Base-by-base conservation (phyloP, 805 yeast genomes). In the Brettanomyces sp. region DNA sequence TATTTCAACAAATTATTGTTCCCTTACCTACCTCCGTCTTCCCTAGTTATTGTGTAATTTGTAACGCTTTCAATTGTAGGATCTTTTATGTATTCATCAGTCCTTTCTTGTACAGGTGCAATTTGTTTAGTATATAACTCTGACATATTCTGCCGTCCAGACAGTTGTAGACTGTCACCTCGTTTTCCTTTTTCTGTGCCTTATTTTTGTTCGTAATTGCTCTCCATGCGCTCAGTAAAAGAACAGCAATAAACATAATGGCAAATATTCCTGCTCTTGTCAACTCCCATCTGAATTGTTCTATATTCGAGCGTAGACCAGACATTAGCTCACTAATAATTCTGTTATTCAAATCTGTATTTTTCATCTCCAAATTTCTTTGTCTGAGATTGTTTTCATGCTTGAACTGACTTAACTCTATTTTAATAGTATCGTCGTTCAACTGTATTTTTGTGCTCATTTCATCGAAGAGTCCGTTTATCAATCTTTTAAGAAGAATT, bases 211-310 rank as follows among this genome's bases (percentile, higher is more conserved):
- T 68, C 54, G 64, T 71, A 62, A 72, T 41, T 62, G 73, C 36
- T 41, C 61, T 62, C 62, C 66, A 64, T 41, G 80, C 77, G 52
- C 79, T 75, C 62, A 85, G 72, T 4, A 81, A 70, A 22, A 79
- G 70, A 46, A 79, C 75, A 1, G 85, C 85, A 50, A 83, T 71
- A 1, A 80, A 68, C 22, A 85, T 63, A 33, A 89, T 81, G 2
- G 93, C 86, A 39, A 85, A 70, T 33, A 93, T 68, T 8, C 97
- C 97, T 60, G 93, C 77, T 47, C 96, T 72, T 1, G 96, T 89
- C 40, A 91, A 79, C 57, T 87, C 88, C 99, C 99, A 91, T 55
- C 98, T 73, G 49, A 91, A 71, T 48, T 82, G 79, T 64, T 91
- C 99, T 47, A 88, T 85, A 47, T 88, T 93, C 0, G 93, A 82